Conservation (phyloP, 2,329 filamentous ascomycete species). For the Paraconiothyrium sp. region DNA sequence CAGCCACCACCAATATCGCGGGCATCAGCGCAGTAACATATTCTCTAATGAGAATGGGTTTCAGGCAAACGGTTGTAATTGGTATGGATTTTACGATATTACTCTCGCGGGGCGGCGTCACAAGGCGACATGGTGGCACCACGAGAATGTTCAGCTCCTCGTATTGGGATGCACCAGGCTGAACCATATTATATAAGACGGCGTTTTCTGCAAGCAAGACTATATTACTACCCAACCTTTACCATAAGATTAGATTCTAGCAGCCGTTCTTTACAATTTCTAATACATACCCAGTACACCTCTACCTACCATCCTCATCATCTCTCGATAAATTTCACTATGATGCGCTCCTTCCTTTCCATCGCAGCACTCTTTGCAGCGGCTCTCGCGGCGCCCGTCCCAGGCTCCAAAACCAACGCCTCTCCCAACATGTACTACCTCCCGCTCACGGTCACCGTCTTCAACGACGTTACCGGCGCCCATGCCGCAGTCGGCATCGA, state of each 20-base stretch:
- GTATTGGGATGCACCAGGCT: not conserved
- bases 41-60: not conserved
- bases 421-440: not conserved
- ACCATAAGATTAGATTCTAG: not conserved
- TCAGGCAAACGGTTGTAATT: not conserved
- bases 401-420: not conserved
- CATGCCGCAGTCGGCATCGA: not conserved
- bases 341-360: not conserved
- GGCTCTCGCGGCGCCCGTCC: not conserved
- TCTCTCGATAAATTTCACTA: too few relatives aligned
- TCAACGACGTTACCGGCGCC: conserved; percentile 2
- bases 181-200: not conserved
- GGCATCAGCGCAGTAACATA: not conserved
- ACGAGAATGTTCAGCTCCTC: not conserved
- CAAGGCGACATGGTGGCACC: not conserved
- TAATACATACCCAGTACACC: not conserved
- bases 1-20: not conserved
- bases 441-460: not conserved
- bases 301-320: not conserved
- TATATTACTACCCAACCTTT: not conserved
- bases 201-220: not conserved
- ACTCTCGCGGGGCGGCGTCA: not conserved
- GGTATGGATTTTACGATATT: not conserved
- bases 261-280: not conserved
- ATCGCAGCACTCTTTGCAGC: not conserved